Percentiles rank a stretch among this genome's conserved stretches.
These are phyloP conservation scores for Globisporangium camurandrum DNA, from an alignment of 352 stramenopile species.

Conservation along the genomic window DNA sequence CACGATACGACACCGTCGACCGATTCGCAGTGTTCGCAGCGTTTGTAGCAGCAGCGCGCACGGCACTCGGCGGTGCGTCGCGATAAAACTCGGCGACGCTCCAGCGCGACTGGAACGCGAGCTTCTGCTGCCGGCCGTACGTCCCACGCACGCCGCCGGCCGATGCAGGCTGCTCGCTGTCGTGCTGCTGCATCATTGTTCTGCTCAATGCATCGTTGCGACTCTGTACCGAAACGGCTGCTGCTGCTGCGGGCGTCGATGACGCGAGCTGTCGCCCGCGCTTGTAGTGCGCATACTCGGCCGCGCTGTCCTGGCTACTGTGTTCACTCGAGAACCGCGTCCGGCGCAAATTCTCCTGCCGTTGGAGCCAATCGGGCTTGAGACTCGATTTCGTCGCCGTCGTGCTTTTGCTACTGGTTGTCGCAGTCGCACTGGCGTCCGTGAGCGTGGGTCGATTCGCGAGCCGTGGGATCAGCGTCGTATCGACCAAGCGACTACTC, in stretches of 20 bases:
- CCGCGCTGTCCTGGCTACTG: slow-evolving; percentile 27
- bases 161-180: slow-evolving; percentile 26
- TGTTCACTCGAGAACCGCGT: slow-evolving; percentile 52
- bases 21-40: too few relatives aligned
- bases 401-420: slow-evolving; percentile 5
- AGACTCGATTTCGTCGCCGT: slow-evolving; percentile 25
- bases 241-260: too few relatives aligned
- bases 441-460: slow-evolving; percentile 8
- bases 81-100: slow-evolving; percentile 43
- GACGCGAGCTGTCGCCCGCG: slow-evolving; percentile 10
- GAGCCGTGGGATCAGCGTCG: slow-evolving; percentile 20
- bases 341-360: slow-evolving; percentile 46
- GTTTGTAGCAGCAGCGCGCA: slow-evolving; percentile 23
- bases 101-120: slow-evolving; percentile 58
- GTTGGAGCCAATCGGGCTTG: slow-evolving; percentile 67
- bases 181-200: neutral
- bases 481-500: slow-evolving; percentile 13
- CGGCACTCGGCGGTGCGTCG: slow-evolving; percentile 20
- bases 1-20: slow-evolving; percentile 13
- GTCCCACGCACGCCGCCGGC: slow-evolving; percentile 41
- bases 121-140: slow-evolving; percentile 44
- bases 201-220: neutral
- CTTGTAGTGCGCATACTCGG: slow-evolving; percentile 41
- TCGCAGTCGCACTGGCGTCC: slow-evolving; percentile 1
- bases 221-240: neutral